phyloP scores from a whole-genome alignment of 139 green algal genomes.

The Picocystis salinarum region DNA sequence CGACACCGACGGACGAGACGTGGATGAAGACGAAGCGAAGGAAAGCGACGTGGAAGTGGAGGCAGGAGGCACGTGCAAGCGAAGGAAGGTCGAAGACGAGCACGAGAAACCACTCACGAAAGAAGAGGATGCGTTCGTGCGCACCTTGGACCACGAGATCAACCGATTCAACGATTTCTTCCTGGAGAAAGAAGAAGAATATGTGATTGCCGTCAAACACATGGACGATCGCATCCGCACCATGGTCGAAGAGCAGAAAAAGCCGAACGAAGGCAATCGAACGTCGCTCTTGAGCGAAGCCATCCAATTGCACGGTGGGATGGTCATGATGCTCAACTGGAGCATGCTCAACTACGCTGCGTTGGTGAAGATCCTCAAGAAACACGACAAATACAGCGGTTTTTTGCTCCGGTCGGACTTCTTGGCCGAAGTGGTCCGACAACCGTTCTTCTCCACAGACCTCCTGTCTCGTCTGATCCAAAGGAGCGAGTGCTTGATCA shows the following conservation, averaged over 20 bases:
- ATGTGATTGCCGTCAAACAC: constrained; percentile 7
- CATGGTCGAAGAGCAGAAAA: not conserved
- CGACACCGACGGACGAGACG: too few species aligned
- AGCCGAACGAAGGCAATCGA: constrained; percentile 1
- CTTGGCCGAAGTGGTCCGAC: constrained; percentile 7
- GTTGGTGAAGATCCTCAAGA: constrained; percentile 22
- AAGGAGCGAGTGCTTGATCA: constrained; percentile 2
- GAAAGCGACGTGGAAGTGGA: too few species aligned
- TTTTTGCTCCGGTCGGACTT: constrained; percentile 8
- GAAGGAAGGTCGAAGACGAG: too few species aligned
- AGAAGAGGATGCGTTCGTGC: not conserved
- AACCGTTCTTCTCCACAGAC: constrained; percentile 12
- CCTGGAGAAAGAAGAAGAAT: constrained; percentile 15
- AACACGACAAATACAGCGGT: constrained; percentile 13
- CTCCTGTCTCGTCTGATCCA: constrained; percentile 7
- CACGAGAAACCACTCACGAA: not conserved
- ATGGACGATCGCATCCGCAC: not conserved
- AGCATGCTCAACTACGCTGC: constrained; percentile 13
- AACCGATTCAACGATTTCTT: constrained; percentile 19
- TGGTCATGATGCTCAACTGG: constrained; percentile 16
- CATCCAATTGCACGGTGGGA: constrained; percentile 14
- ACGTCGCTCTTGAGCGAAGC: not conserved
- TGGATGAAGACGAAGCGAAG: too few species aligned
- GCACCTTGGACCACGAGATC: constrained; percentile 4
- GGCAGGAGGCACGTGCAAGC: too few species aligned